Percentiles rank a stretch among this genome's conserved stretches.
These are phyloP conservation scores for Solanum pennellii DNA, from an alignment of 257 asterid species.

Conservation along the genomic window DNA sequence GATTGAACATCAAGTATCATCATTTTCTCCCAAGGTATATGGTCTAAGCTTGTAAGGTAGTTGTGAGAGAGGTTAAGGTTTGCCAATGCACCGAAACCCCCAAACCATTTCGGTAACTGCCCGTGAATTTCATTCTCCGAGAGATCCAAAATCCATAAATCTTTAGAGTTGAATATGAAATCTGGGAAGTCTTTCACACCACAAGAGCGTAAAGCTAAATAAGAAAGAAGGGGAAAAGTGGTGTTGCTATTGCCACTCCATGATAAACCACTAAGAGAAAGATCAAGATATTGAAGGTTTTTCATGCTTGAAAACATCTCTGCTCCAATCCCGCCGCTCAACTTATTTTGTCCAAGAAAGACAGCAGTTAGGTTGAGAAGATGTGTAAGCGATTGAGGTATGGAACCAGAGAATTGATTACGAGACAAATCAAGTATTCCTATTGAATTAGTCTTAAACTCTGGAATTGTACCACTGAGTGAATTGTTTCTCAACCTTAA, in stretches of 20 bases:
- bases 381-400: neutral
- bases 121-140: neutral
- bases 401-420: neutral
- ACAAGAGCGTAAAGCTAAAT: neutral
- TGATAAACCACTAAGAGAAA: neutral
- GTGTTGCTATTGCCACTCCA: neutral
- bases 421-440: neutral
- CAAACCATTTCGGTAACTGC: neutral
- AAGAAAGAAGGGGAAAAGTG: neutral
- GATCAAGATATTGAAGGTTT: neutral
- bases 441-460: neutral
- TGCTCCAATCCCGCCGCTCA: neutral
- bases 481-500: neutral
- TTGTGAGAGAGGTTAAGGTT: neutral
- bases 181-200: neutral
- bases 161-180: neutral
- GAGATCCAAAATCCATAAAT: fast-evolving
- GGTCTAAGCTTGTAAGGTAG: neutral
- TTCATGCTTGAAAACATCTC: neutral
- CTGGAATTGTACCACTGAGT: neutral
- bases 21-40: neutral
- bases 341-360: neutral
- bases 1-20: neutral
- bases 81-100: neutral
- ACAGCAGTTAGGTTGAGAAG: neutral